These are phyloP conservation scores for Herpotrichia juniperi DNA, from an alignment of 2,329 filamentous ascomycete genomes.

Conservation along the genomic window DNA sequence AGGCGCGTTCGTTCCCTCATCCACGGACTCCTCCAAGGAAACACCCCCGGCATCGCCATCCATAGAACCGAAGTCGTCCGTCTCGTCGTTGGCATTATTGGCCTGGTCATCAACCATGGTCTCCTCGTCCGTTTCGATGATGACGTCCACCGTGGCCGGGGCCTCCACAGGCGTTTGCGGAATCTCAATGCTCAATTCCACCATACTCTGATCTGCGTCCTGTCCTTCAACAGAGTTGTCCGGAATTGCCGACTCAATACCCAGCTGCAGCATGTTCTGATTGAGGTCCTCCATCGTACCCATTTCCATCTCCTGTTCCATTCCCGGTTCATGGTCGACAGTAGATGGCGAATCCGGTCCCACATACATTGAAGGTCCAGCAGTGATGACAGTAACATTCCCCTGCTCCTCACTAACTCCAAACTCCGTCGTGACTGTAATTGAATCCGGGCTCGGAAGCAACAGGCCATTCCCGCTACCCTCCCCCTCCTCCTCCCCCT, in stretches of 20 bases:
- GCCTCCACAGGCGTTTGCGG: background rate
- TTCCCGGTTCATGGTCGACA: conserved; percentile 4
- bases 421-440: conserved; percentile 43
- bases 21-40: conserved; percentile 32
- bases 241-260: background rate
- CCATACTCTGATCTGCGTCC: background rate
- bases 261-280: background rate
- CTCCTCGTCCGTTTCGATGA: conserved; percentile 11
- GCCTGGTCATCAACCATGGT: conserved; percentile 24
- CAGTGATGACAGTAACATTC: conserved; percentile 35
- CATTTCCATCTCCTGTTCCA: background rate
- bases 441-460: conserved; percentile 39
- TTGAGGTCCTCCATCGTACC: background rate
- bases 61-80: conserved; percentile 29
- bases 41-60: conserved; percentile 20
- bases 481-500: conserved; percentile 16
- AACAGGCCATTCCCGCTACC: conserved; percentile 7
- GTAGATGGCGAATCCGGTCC: conserved; percentile 21
- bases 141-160: background rate
- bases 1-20: conserved; percentile 25
- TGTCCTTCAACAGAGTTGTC: no score
- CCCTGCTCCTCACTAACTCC: conserved; percentile 39
- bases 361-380: no score
- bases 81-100: conserved; percentile 34
- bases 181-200: background rate